phyloP scores from a whole-genome alignment of 345 rosid species.

The Cardamine chenopodiifolia region DNA sequence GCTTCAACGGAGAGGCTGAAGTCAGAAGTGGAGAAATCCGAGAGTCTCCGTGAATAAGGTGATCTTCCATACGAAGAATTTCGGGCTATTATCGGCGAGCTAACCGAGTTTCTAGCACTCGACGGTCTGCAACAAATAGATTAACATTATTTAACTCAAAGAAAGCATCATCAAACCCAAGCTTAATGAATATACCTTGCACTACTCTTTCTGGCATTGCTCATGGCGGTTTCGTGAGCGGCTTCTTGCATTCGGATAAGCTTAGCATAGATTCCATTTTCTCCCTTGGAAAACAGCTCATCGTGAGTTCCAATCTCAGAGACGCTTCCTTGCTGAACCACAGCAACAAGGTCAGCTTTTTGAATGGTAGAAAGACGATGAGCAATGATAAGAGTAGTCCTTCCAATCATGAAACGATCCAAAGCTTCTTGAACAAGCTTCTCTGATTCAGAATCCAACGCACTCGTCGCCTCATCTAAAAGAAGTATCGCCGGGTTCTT shows the following conservation, averaged over 20 bases:
- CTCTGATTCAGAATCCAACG: conserved; percentile 94
- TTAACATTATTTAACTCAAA: neutral
- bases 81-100: conserved; percentile 93
- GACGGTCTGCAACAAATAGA: conserved; percentile 75
- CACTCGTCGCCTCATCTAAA: conserved; percentile 95
- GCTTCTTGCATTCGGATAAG: conserved; percentile 92
- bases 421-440: conserved; percentile 97
- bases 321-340: conserved; percentile 93
- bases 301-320: conserved; percentile 92
- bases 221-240: conserved; percentile 94
- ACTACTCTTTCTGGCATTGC: conserved; percentile 95
- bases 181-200: conserved; percentile 60
- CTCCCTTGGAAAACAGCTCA: conserved; percentile 86
- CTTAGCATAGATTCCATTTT: conserved; percentile 87
- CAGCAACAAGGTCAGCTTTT: conserved; percentile 97
- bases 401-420: conserved; percentile 96
- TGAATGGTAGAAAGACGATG: conserved; percentile 97
- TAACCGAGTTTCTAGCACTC: conserved; percentile 95
- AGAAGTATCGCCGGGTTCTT: conserved; percentile 93
- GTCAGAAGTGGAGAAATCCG: conserved; percentile 98
- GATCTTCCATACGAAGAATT: conserved; percentile 97
- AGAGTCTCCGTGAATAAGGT: conserved; percentile 89
- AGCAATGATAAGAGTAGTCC: conserved; percentile 95
- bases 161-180: neutral
- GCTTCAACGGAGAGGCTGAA: conserved; percentile 88